Base-by-base conservation (phyloP, 1,139 yeast genomes). In the Insectozyma bohioensis region DNA sequence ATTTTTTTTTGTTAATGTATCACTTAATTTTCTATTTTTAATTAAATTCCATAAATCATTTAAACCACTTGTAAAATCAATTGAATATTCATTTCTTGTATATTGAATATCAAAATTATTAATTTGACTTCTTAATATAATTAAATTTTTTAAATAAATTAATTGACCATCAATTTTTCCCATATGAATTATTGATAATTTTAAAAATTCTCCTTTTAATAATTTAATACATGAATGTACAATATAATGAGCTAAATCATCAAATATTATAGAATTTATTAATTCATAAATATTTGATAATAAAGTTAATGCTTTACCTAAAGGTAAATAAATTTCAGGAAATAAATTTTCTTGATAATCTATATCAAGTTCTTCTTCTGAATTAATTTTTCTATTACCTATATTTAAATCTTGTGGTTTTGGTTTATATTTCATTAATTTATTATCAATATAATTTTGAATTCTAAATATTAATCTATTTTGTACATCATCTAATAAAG, bases 201-300 rank as follows among this genome's bases (percentile, higher is more conserved):
- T 62, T 44, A 72, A 75, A 6, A 85, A 85, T 22, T 61, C 47
- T 51, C 66, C 54, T 63, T 73, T 54, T 72, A 68, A 19, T 78
- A 84, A 33, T 25, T 62, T 54, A 24, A 90, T 72, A 47, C 95
- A 83, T 30, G 84, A 76, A 51, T 86, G 95, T 5, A 90, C 86
- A 37, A 87, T 80, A 35, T 84, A 78, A 53, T 88, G 95, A 0
- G 97, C 95, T 42, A 90, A 60, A 51, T 87, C 95, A 51, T 88
- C 95, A 60, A 90, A 90, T 1, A 88, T 85, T 7, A 75, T 65
- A 1, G 84, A 77, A 43, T 82, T 80, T 16, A 90, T 75, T 45
- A 88, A 65, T 49, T 86, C 95, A 52, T 87, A 85, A 14, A 90
- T 82, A 49, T 79, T 85, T 15, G 90, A 81, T 21, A 90, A 62